Base-by-base conservation (phyloP, 1,139 yeast genomes). In the Trichomonascaceae sp. region DNA sequence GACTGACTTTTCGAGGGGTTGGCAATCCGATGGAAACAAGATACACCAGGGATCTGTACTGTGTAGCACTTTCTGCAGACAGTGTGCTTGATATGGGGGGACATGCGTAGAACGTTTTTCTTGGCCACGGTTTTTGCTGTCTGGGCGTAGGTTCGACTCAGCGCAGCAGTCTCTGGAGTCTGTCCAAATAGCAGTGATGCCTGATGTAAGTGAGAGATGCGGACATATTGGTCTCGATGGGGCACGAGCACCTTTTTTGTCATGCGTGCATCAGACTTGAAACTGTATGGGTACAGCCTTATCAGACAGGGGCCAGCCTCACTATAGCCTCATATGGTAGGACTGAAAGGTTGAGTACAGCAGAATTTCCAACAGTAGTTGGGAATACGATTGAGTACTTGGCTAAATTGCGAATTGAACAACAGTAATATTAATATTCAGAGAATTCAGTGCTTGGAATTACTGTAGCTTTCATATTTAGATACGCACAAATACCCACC, bases 41-140 rank as follows among this genome's bases (percentile, higher is more conserved):
- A 61, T 2, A 59, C 34, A 0, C 79, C 79, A 0, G 74, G 69
- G 0, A 68, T 47, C 37, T 68, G 56, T 6, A 67, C 41, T 6
- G 67, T 51, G 35, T 66, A 52, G 50, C 92, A 79, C 17, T 52
- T 54, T 44, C 76, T 77, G 52, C 92, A 79, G 17, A 73, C 46
- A 1, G 65, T 60, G 41, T 87, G 57, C 50, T 79, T 80, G 15
- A 79, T 48, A 17, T 58, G 57, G 0, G 84, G 84, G 25, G 77
- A 67, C 33, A 76, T 47, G 44, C 77, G 69, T 13, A 75, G 48
- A 4, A 77, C 85, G 4, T 73, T 66, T 47, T 74, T 76, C 46
- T 74, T 73, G 2, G 81, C 67, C 6, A 77, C 75, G 1, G 56
- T 36, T n/a, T 44, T 42, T 51, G 54, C 38, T 4, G 56, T 46